Conservation (phyloP, 202 grass and related monocot species). For the Cymbopogon flexuosus region DNA sequence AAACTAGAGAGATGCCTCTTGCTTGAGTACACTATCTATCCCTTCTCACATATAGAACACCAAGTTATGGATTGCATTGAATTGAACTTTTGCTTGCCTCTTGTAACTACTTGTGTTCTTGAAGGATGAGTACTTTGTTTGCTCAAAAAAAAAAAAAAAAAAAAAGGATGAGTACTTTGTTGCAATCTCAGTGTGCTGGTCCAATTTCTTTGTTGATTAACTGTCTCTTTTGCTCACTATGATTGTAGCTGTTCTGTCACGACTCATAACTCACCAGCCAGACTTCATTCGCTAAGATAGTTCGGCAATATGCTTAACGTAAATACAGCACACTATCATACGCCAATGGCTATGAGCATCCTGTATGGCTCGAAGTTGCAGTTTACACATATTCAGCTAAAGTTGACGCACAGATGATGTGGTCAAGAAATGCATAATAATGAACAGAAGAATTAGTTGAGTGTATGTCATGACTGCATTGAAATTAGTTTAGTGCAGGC, state of each 20-base stretch:
- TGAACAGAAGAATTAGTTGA: neutral
- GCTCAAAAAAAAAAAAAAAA: too few species aligned
- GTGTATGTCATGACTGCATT: neutral
- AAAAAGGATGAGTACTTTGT: too few species aligned
- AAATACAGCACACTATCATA: neutral
- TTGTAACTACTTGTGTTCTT: conserved; percentile 2
- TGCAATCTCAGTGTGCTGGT: neutral
- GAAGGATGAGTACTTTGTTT: too few species aligned
- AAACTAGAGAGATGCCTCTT: neutral
- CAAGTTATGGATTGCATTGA: conserved; percentile 2
- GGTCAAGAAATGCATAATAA: neutral
- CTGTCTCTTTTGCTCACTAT: neutral
- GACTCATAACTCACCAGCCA: neutral
- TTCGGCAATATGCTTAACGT: neutral
- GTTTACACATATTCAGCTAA: neutral
- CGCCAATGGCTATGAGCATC: neutral
- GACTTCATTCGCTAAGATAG: neutral
- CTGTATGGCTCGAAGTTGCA: too few species aligned
- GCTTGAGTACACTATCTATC: neutral
- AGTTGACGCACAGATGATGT: neutral
- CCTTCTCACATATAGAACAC: neutral
- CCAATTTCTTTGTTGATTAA: neutral
- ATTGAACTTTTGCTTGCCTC: neutral
- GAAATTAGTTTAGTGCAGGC: neutral
- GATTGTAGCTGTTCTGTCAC: neutral